Percentiles rank a stretch among this genome's conserved stretches.
These are phyloP conservation scores for Chlamydomonas applanata DNA, from an alignment of 139 green algal species.

Conservation along the genomic window DNA sequence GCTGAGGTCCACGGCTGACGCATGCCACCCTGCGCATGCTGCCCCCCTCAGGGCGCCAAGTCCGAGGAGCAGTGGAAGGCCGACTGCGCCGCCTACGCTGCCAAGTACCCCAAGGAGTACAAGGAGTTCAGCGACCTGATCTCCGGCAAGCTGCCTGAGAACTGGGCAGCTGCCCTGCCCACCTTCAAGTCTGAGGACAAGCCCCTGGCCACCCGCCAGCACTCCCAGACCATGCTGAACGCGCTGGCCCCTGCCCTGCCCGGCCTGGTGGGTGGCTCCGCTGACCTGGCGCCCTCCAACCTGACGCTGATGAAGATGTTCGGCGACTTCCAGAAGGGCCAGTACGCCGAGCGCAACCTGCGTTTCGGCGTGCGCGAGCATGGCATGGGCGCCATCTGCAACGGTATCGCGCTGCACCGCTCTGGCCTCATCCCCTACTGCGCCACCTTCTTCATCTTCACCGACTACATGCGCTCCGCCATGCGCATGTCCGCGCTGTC, in stretches of 20 bases:
- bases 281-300: constrained; percentile 98
- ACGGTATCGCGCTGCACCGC: constrained; percentile 90
- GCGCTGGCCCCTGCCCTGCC: constrained; percentile 87
- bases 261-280: constrained; percentile 92
- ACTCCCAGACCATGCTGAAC: constrained; percentile 97
- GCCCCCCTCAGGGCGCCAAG: constrained; percentile 41
- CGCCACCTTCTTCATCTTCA: constrained; percentile 99
- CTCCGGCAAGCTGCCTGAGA: constrained; percentile 77
- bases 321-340: constrained; percentile 97
- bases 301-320: constrained; percentile 99
- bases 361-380: constrained; percentile 98
- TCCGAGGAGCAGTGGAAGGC: constrained; percentile 81
- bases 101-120: constrained; percentile 79
- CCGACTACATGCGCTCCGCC: constrained; percentile 97
- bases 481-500: constrained; percentile 95
- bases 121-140: constrained; percentile 84
- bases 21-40: background rate
- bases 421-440: constrained; percentile 94
- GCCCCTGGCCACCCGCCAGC: constrained; percentile 90
- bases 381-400: constrained; percentile 97
- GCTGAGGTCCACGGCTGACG: no score
- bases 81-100: constrained; percentile 54
- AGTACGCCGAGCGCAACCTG: constrained; percentile 92
- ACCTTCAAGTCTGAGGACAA: constrained; percentile 92
- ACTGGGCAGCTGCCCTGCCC: constrained; percentile 87